These are phyloP conservation scores for Cotoneaster glaucophyllus DNA, from an alignment of 306 rosid genomes.

Conservation along the genomic window DNA sequence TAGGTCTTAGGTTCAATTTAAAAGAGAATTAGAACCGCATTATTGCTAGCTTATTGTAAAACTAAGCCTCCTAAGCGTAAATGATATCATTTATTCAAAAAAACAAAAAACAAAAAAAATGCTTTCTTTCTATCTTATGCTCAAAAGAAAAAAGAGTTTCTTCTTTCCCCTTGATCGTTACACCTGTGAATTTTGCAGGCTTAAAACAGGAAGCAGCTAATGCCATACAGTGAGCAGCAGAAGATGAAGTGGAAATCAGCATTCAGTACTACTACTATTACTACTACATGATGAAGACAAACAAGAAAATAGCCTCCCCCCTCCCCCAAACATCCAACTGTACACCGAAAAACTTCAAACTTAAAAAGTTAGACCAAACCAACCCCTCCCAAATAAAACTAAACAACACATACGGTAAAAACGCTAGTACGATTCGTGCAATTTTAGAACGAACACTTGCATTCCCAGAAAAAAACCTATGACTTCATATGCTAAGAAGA, in stretches of 20 bases:
- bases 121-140: not conserved
- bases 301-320: conserved; percentile 35
- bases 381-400: conserved; percentile 21
- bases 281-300: conserved; percentile 1
- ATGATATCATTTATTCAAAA: no score
- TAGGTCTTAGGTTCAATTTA: no score
- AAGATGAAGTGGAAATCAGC: conserved; percentile 1
- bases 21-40: no score
- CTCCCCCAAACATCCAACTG: conserved; percentile 51
- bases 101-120: not conserved
- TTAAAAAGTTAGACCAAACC: conserved; percentile 40
- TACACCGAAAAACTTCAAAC: conserved; percentile 39
- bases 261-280: conserved; percentile 20
- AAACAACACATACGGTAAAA: conserved; percentile 13
- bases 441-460: conserved; percentile 27
- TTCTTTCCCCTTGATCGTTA: conserved; percentile 10
- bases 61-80: no score
- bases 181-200: not conserved
- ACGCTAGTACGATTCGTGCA: conserved; percentile 13
- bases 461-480: conserved; percentile 6
- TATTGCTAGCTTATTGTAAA: no score
- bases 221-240: conserved; percentile 15
- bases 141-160: not conserved
- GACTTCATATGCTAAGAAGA: conserved; percentile 76
- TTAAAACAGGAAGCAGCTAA: conserved; percentile 22